Evolutionary conservation across 805 yeast species (phyloP), one percentile per base, ranked within the genome.

Genomic region (Lipomyces japonicus): DNA sequence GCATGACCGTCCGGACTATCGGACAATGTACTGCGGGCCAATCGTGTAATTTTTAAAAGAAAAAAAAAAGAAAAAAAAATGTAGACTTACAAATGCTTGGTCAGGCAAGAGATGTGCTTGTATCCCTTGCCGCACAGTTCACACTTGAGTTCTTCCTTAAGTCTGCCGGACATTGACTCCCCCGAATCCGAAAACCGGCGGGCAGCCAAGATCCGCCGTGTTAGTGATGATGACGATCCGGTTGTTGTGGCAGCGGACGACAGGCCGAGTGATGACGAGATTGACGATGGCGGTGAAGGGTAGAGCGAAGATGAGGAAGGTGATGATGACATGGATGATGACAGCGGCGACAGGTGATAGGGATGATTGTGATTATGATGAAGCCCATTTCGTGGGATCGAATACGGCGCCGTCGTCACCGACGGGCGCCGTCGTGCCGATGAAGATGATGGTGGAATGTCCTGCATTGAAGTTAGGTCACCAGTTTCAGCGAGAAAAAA

Each of bases 121-220:
- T 87, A 87, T 21, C 93, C 95, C 67, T 87, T 87, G 2, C 95
- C 95, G 62, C 96, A 87, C 3, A 93, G 87, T 66, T 88, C 95
- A 71, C 95, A 87, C 62, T 82, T 82, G 56, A 87, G 75, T 63
- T 84, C 90, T 63, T 87, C 95, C 65, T 86, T 87, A 42, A 85
- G 73, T 42, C 95, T 70, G 21, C 95, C 95, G 2, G 88, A 79
- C 64, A 86, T 95, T 26, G 55, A 42, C 35, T 53, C 59, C 41
- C 95, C 95, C 32, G 32, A 28, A 65, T 86, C 95, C 42, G 86
- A 79, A 46, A 85, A 85, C 48, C 95, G 73, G 54, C 95, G 74
- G 14, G 84, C 91, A 3, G 86, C 95, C 67, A 86, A 84, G 26
- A 53, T 46, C 47, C 36, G 32, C 19, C 58, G 55, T 9, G 58